These are phyloP conservation scores for Pleurotus giganteus DNA, from an alignment of 768 basidiomycete species.

Conservation along the genomic window DNA sequence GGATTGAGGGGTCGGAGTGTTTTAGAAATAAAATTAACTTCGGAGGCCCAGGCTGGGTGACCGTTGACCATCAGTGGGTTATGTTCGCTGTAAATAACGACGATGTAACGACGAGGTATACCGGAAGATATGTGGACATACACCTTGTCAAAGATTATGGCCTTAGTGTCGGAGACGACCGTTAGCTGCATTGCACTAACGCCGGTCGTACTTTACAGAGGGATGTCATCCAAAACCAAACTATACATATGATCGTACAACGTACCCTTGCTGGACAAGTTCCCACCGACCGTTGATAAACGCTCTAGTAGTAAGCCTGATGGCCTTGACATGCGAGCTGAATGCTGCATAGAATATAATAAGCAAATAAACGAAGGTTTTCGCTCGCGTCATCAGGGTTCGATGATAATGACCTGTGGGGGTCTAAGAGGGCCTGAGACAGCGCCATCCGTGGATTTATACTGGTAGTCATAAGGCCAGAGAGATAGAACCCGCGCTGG, in stretches of 20 bases:
- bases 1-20: slow-evolving; percentile 30
- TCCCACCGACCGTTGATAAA: background rate
- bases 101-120: background rate
- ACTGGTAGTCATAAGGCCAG: too few species aligned
- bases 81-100: slow-evolving; percentile 15
- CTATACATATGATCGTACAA: background rate
- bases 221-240: background rate
- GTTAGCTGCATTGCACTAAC: slow-evolving; percentile 21
- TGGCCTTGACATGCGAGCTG: too few species aligned
- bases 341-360: too few species aligned
- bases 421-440: too few species aligned
- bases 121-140: background rate
- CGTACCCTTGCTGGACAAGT: background rate
- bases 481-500: too few species aligned
- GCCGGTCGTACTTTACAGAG: slow-evolving; percentile 17
- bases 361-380: too few species aligned
- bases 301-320: too few species aligned
- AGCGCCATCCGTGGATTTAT: too few species aligned
- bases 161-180: slow-evolving; percentile 18
- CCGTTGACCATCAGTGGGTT: slow-evolving; percentile 40
- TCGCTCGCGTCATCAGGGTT: too few species aligned
- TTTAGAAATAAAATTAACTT: slow-evolving; percentile 40
- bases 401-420: too few species aligned
- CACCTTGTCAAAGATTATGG: slow-evolving; percentile 15
- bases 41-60: slow-evolving; percentile 44